These are phyloP conservation scores for Tilletia setariae DNA, from an alignment of 1,284 basidiomycete genomes.

Conservation along the genomic window DNA sequence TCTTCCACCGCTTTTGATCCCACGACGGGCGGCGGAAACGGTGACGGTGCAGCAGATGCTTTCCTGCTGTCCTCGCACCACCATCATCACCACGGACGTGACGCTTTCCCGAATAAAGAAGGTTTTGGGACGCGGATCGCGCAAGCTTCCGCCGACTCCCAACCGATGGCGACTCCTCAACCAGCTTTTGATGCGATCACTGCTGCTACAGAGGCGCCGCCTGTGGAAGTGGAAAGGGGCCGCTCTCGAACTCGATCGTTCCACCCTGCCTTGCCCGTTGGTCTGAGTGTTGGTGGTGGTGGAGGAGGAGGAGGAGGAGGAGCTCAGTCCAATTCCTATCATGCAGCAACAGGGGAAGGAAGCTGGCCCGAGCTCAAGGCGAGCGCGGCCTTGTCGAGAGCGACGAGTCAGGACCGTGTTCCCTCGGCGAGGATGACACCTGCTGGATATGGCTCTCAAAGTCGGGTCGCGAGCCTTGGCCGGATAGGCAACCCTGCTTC, in stretches of 20 bases:
- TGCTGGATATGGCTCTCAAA: background rate
- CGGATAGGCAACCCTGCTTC: background rate
- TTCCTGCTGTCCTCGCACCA: too few relatives aligned
- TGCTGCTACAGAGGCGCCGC: too few relatives aligned
- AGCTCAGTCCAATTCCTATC: background rate
- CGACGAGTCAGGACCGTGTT: constrained; percentile 8
- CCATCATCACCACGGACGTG: too few relatives aligned
- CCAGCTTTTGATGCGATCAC: too few relatives aligned
- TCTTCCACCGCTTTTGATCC: too few relatives aligned
- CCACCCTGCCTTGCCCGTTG: background rate
- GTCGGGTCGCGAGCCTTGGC: background rate
- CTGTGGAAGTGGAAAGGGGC: background rate
- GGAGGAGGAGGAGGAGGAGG: too few relatives aligned
- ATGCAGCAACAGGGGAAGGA: constrained; percentile 5
- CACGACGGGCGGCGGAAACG: too few relatives aligned
- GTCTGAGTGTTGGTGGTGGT: background rate
- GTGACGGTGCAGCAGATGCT: too few relatives aligned
- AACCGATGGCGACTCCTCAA: background rate
- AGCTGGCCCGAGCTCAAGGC: constrained; percentile 6
- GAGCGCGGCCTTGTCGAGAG: background rate
- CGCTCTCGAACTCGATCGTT: background rate
- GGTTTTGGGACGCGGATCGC: background rate
- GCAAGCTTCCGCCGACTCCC: background rate
- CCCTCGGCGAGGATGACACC: constrained; percentile 11
- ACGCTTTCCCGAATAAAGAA: too few relatives aligned